A percentile compares a stretch with the other conserved stretches of the same genome.
Conservation (phyloP, 1,284 basidiomycete genomes). For the Tremellales sp. region DNA sequence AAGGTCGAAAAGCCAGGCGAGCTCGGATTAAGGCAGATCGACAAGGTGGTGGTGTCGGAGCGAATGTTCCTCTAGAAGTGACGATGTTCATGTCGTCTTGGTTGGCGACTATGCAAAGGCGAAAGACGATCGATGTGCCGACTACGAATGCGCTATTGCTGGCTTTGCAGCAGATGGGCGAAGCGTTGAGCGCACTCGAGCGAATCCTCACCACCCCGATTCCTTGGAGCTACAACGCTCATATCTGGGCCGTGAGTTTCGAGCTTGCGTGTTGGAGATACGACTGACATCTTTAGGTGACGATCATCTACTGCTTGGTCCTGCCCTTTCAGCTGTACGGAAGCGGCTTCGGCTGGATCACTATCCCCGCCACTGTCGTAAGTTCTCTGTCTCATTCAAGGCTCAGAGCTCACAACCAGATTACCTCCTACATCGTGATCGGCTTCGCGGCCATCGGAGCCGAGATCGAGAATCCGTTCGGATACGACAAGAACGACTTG, state of each 20-base stretch:
- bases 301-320: constrained; percentile 42
- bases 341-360: constrained; percentile 57
- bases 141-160: constrained; percentile 59
- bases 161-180: constrained; percentile 59
- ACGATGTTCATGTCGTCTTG: constrained; percentile 69
- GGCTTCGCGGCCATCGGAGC: constrained; percentile 42
- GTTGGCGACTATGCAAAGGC: constrained; percentile 58
- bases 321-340: constrained; percentile 66
- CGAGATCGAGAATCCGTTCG: constrained; percentile 47
- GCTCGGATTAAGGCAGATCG: constrained; percentile 59
- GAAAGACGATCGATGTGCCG: constrained; percentile 62
- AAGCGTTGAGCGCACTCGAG: constrained; percentile 66
- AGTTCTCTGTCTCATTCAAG: constrained; percentile 5
- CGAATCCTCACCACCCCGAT: constrained; percentile 74
- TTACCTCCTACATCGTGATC: constrained; percentile 45
- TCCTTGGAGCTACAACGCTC: constrained; percentile 63
- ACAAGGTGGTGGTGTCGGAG: constrained; percentile 54
- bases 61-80: constrained; percentile 69
- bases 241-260: constrained; percentile 29
- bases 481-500: constrained; percentile 43
- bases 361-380: constrained; percentile 56
- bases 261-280: not conserved
- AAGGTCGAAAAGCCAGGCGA: constrained; percentile 32
- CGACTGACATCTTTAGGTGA: constrained; percentile 23
- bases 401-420: constrained; percentile 10